These are phyloP conservation scores for Epichloe festucae DNA, from an alignment of 2,329 filamentous ascomycete species.

Conservation along the genomic window DNA sequence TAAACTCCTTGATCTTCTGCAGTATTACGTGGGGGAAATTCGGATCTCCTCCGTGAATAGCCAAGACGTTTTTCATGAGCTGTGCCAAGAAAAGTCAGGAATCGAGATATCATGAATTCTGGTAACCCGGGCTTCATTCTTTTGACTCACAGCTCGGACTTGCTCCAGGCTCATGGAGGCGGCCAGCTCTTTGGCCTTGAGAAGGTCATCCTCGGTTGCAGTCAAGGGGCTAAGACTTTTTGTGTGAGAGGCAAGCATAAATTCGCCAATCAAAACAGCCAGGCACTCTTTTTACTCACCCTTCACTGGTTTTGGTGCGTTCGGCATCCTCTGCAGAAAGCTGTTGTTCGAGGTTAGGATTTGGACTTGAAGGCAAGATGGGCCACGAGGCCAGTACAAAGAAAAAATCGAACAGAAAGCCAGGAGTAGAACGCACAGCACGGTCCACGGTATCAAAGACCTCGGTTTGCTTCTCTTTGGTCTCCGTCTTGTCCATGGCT, in stretches of 20 bases:
- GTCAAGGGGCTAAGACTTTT: slow-evolving; percentile 13
- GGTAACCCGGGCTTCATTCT: background rate
- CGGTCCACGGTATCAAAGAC: background rate
- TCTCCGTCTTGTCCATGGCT: slow-evolving; percentile 2
- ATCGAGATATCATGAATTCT: background rate
- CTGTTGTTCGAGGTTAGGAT: background rate
- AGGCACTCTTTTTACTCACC: background rate
- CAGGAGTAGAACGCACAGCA: background rate
- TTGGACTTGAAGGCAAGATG: too few species aligned
- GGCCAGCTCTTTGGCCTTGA: slow-evolving; percentile 31
- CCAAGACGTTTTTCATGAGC: slow-evolving; percentile 22
- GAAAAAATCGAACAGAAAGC: too few species aligned
- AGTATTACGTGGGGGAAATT: slow-evolving; percentile 28
- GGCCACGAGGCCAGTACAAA: too few species aligned
- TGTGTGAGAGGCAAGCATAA: background rate
- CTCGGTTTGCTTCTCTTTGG: background rate
- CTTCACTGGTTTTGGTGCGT: background rate
- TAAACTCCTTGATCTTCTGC: slow-evolving; percentile 23
- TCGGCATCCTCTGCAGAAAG: background rate
- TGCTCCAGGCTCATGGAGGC: slow-evolving; percentile 26
- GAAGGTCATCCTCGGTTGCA: slow-evolving; percentile 31
- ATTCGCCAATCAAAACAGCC: background rate
- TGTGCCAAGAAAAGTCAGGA: slow-evolving; percentile 3
- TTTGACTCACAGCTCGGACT: slow-evolving; percentile 19
- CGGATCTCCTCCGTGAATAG: slow-evolving; percentile 28